Percentiles rank a stretch among this genome's conserved stretches.
Evolutionary conservation across 2,329 filamentous ascomycete genomes (phyloP).

Genomic region (Orbilia javanica): DNA sequence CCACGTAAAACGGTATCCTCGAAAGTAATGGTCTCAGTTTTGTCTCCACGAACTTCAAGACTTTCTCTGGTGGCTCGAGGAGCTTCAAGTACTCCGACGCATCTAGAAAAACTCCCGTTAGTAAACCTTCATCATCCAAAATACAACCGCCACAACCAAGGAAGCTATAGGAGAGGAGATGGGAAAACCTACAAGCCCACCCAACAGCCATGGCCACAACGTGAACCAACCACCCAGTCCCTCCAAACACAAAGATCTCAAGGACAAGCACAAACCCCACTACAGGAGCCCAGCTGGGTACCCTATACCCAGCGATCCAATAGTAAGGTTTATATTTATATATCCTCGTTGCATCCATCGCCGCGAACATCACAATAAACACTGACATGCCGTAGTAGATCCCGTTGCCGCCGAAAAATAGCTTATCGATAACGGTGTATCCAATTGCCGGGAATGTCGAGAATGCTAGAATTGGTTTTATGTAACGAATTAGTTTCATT

Average conservation of each 20-base stretch:
- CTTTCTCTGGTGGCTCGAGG: constrained; percentile 88
- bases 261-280: constrained; percentile 78
- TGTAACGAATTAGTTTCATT: constrained; percentile 63
- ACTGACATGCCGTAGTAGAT: constrained; percentile 68
- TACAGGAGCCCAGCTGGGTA: constrained; percentile 90
- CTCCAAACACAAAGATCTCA: constrained; percentile 80
- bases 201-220: constrained; percentile 85
- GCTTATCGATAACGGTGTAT: constrained; percentile 83
- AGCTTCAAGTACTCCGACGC: constrained; percentile 90
- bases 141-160: not conserved
- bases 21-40: constrained; percentile 77
- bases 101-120: constrained; percentile 68
- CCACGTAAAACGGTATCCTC: constrained; percentile 47
- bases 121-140: not conserved
- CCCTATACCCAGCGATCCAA: constrained; percentile 74
- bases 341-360: constrained; percentile 86
- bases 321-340: constrained; percentile 79
- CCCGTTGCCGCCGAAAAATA: constrained; percentile 73
- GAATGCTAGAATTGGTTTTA: constrained; percentile 74
- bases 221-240: constrained; percentile 87
- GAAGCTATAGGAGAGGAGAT: not conserved
- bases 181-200: constrained; percentile 78
- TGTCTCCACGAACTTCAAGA: constrained; percentile 86
- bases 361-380: constrained; percentile 91
- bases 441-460: constrained; percentile 84